Conservation (phyloP, 768 basidiomycete genomes). For the Lentinus brumalis region DNA sequence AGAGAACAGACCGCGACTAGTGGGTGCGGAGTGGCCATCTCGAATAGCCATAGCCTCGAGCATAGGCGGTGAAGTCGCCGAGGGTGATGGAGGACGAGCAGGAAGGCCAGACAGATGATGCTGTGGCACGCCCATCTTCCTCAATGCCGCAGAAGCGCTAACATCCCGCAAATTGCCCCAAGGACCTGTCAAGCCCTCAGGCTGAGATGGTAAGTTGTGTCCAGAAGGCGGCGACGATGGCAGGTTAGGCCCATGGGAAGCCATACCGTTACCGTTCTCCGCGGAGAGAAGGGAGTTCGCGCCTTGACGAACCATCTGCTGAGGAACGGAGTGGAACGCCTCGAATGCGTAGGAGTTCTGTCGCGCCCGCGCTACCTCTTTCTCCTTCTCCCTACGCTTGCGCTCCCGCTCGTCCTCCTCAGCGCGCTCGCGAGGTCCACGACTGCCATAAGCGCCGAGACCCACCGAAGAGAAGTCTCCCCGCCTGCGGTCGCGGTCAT, state of each 20-base stretch:
- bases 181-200: slow-evolving; percentile 17
- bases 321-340: slow-evolving; percentile 71
- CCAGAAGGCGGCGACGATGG: slow-evolving; percentile 20
- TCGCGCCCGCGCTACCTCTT: slow-evolving; percentile 48
- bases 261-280: slow-evolving; percentile 30
- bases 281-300: slow-evolving; percentile 35
- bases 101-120: slow-evolving; percentile 24
- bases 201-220: slow-evolving; percentile 21
- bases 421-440: slow-evolving; percentile 64
- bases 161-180: slow-evolving; percentile 32
- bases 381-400: slow-evolving; percentile 55
- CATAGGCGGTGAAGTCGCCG: slow-evolving; percentile 27
- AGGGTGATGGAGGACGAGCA: slow-evolving; percentile 26
- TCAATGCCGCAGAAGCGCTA: slow-evolving; percentile 24
- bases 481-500: slow-evolving; percentile 46
- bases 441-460: slow-evolving; percentile 30
- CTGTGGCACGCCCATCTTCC: slow-evolving; percentile 31
- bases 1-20: slow-evolving; percentile 29
- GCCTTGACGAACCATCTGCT: slow-evolving; percentile 36
- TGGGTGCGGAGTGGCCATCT: slow-evolving; percentile 21
- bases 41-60: slow-evolving; percentile 23
- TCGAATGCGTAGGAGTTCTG: slow-evolving; percentile 61
- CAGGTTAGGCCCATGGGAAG: neutral
- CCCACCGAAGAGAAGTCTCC: slow-evolving; percentile 37
- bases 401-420: slow-evolving; percentile 56